These are phyloP conservation scores for Candida tropicalis DNA, from an alignment of 1,139 yeast genomes.

Conservation along the genomic window DNA sequence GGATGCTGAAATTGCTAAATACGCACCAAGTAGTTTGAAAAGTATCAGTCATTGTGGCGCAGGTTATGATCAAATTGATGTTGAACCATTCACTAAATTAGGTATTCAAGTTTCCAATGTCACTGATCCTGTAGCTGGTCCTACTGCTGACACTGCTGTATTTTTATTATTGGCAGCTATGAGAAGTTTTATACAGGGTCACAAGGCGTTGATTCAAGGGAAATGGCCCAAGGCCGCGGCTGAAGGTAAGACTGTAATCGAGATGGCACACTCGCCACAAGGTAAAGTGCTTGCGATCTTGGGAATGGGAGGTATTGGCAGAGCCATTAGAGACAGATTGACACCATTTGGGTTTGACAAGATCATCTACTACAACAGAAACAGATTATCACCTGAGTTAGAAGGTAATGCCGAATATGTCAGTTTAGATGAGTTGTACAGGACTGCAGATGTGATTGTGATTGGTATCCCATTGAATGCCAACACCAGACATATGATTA, in stretches of 20 bases:
- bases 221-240: constrained; percentile 45
- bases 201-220: constrained; percentile 52
- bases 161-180: constrained; percentile 64
- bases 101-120: constrained; percentile 71
- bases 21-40: constrained; percentile 62
- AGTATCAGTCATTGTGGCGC: constrained; percentile 83
- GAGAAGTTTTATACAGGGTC: constrained; percentile 56
- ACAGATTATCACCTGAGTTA: constrained; percentile 49
- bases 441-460: constrained; percentile 56
- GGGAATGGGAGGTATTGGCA: constrained; percentile 79
- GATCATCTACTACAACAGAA: constrained; percentile 62
- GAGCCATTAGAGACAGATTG: constrained; percentile 61
- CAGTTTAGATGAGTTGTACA: constrained; percentile 55
- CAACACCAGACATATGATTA: constrained; percentile 59
- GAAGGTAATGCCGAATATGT: constrained; percentile 60
- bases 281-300: constrained; percentile 64
- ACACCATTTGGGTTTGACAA: constrained; percentile 65
- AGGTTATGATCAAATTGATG: constrained; percentile 84
- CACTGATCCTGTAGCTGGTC: constrained; percentile 69
- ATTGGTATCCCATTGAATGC: constrained; percentile 61
- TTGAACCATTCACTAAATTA: constrained; percentile 44
- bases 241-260: constrained; percentile 26
- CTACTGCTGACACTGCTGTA: constrained; percentile 81
- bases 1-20: constrained; percentile 67
- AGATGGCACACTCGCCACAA: constrained; percentile 52